Conservation (phyloP, 441 rosid species). For the Capsella rubella region DNA sequence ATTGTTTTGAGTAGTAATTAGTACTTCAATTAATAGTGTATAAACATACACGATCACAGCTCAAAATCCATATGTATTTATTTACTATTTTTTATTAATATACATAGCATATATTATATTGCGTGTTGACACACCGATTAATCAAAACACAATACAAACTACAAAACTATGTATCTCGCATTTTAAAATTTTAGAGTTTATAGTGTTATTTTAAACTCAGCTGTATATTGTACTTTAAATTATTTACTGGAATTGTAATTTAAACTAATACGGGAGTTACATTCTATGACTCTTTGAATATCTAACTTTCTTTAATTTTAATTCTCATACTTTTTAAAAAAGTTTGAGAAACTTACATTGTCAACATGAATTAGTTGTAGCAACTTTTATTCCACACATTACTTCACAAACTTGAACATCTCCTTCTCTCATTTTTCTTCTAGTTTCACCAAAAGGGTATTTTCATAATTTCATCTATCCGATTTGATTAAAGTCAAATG, state of each 20-base stretch:
- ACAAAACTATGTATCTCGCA: not conserved
- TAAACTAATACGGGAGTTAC: not conserved
- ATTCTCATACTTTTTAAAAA: not conserved
- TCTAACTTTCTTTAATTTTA: not conserved
- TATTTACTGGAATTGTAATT: not conserved
- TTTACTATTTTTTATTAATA: no score
- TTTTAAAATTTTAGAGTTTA: not conserved
- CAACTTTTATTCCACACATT: slow-evolving; percentile 46
- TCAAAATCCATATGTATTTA: not conserved
- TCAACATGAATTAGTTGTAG: slow-evolving; percentile 50
- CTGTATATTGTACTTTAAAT: not conserved
- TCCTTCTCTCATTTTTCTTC: slow-evolving; percentile 17
- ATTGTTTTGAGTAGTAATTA: not conserved
- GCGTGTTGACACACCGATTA: not conserved
- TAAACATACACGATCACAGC: slow-evolving; percentile 27
- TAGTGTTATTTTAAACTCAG: not conserved
- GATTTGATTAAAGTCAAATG: slow-evolving; percentile 40
- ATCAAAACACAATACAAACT: not conserved
- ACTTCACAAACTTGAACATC: slow-evolving; percentile 48
- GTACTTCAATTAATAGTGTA: slow-evolving; percentile 11
- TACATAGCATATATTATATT: not conserved
- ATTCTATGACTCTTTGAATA: slow-evolving; percentile 1
- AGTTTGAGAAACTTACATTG: slow-evolving; percentile 28
- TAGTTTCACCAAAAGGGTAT: slow-evolving; percentile 30
- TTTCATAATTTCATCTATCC: not conserved